Evolutionary conservation across 1,139 yeast species (phyloP), one percentile per base, ranked within the genome.

Genomic region (Martiniozyma asiatica): DNA sequence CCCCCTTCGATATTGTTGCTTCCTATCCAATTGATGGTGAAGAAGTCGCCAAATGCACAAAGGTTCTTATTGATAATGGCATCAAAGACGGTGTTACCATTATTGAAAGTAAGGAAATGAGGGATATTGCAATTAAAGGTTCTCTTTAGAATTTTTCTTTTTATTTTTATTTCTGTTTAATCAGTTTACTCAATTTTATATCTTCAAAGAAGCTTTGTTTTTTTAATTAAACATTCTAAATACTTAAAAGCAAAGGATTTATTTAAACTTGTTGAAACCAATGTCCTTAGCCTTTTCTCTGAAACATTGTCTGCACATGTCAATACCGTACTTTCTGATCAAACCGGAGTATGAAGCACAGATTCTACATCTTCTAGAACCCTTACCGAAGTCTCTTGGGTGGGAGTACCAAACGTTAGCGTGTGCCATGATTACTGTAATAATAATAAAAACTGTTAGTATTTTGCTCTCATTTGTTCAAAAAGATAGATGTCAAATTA

Each of bases 301-400:
- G 96, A 92, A 92, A 73, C 96, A 89, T 77, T 92, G 99, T 81
- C 99, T 94, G 73, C 97, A 89, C 77, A 92, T 77, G 85, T 84
- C 80, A 63, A 92, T 74, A 62, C 94, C 98, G 92, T 92, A 92
- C 78, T 92, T 92, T 82, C 99, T 87, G 78, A 92, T 84, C 67
- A 92, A 84, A 76, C 98, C 98, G 58, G 85, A 68, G 89, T 89
- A 96, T 68, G 95, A 81, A 55, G 94, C 77, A 66, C 97, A 87
- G 73, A 87, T 87, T 71, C 98, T 93, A 76, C 97, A 87, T 72
- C 80, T 92, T 76, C 99, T 94, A 61, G 97, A 82, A 73, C 99
- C 99, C 84, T 92, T 92, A 71, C 98, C 98, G 84, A 76, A 87
- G 70, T 80, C 87, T 82, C 97, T 85, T 76, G 98, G 98, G 94